Conservation (phyloP, 805 yeast genomes). For the Hanseniaspora hatyaiensis region DNA sequence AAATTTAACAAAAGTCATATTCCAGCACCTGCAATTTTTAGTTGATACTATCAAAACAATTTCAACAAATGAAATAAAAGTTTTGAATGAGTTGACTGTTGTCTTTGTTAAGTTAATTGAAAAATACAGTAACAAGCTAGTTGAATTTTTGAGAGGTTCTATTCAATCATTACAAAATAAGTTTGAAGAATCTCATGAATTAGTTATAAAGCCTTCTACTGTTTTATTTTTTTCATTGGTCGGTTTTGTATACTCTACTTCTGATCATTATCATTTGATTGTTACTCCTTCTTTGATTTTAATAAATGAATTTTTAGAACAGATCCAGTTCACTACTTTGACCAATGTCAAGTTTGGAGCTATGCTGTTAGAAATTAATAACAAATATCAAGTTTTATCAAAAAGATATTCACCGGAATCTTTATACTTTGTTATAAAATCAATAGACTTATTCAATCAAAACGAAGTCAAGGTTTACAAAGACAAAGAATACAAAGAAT, state of each 20-base stretch:
- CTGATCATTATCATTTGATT: conserved; percentile 88
- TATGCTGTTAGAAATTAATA: conserved; percentile 50
- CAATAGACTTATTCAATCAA: conserved; percentile 37
- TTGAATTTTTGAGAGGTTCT: conserved; percentile 48
- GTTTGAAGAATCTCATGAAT: conserved; percentile 32
- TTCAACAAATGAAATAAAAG: conserved; percentile 27
- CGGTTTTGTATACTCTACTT: conserved; percentile 78
- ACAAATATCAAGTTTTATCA: conserved; percentile 66
- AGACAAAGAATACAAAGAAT: conserved; percentile 11
- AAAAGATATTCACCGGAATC: conserved; percentile 79
- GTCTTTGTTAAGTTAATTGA: conserved; percentile 45
- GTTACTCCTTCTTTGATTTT: conserved; percentile 72
- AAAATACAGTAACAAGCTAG: conserved; percentile 50
- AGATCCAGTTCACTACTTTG: conserved; percentile 33
- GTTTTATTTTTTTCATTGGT: conserved; percentile 55
- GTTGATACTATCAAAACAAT: conserved; percentile 31
- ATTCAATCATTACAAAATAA: conserved; percentile 46
- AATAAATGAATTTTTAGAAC: conserved; percentile 58
- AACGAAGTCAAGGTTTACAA: conserved; percentile 23
- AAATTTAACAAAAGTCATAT: conserved; percentile 47
- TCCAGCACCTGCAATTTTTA: conserved; percentile 48
- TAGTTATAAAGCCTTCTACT: conserved; percentile 37
- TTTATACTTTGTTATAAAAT: conserved; percentile 43
- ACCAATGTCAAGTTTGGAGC: conserved; percentile 46
- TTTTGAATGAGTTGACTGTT: conserved; percentile 35